Percentiles rank a stretch among this genome's conserved stretches.
These are phyloP conservation scores for Saccharomycopsis selenospora DNA, from an alignment of 805 yeast species.

Conservation along the genomic window DNA sequence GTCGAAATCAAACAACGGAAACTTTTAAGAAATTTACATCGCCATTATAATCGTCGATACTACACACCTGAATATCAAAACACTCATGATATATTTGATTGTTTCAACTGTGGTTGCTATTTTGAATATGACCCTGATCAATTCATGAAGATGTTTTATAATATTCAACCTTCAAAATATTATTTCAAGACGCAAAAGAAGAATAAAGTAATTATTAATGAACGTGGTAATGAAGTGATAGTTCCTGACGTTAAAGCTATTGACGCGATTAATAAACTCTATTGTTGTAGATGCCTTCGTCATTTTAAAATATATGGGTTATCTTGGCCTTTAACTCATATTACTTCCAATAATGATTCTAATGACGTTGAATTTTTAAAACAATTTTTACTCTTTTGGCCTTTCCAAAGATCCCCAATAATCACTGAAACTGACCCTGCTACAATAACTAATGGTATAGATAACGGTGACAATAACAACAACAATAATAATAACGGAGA, in stretches of 20 bases:
- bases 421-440: background rate
- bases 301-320: slow-evolving; percentile 25
- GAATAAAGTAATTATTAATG: background rate
- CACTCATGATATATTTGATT: slow-evolving; percentile 23
- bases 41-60: slow-evolving; percentile 19
- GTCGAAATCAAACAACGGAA: slow-evolving; percentile 31
- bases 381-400: slow-evolving; percentile 18
- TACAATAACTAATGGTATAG: no score
- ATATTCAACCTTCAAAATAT: slow-evolving; percentile 1
- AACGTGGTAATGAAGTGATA: background rate
- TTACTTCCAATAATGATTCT: background rate
- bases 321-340: slow-evolving; percentile 26
- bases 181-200: background rate
- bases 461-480: no score
- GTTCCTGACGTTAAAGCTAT: background rate
- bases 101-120: slow-evolving; percentile 28
- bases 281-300: slow-evolving; percentile 27
- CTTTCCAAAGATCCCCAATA: slow-evolving; percentile 1
- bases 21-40: slow-evolving; percentile 23
- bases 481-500: no score
- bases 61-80: slow-evolving; percentile 19
- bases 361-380: slow-evolving; percentile 8
- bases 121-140: slow-evolving; percentile 17
- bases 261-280: slow-evolving; percentile 10
- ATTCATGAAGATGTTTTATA: slow-evolving; percentile 4